Conservation (phyloP, 768 basidiomycete species). For the Hericium coralloides region DNA sequence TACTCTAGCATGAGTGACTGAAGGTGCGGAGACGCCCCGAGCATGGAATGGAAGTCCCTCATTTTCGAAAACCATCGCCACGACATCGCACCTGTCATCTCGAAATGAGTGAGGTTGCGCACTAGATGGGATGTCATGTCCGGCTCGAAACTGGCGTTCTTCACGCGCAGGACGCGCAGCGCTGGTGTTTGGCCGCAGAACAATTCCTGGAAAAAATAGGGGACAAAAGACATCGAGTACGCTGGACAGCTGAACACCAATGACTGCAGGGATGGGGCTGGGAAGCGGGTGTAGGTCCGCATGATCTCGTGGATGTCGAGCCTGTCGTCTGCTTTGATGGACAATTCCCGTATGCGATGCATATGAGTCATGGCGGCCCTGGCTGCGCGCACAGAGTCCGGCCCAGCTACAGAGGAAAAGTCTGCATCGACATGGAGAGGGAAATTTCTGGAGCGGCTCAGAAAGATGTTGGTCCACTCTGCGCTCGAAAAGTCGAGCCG, state of each 20-base stretch:
- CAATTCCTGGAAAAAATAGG: not conserved
- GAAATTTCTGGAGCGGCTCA: not conserved
- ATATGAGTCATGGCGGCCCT: not conserved
- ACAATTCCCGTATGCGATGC: not conserved
- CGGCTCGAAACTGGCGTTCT: not conserved
- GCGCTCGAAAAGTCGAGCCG: not conserved
- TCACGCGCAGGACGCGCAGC: not conserved
- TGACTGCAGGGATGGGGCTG: not conserved
- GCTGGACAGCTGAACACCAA: not conserved
- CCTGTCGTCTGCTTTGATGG: not conserved
- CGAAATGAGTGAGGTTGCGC: not conserved
- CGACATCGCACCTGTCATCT: not conserved
- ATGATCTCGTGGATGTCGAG: not conserved
- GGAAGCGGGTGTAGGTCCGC: not conserved
- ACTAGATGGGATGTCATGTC: not conserved
- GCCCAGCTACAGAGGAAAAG: not conserved
- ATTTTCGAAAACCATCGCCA: not conserved
- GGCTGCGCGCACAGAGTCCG: not conserved
- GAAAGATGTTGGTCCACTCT: not conserved
- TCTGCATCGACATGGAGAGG: not conserved
- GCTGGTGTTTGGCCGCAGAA: not conserved
- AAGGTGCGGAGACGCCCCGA: not conserved
- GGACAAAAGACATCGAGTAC: not conserved
- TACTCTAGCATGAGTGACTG: not conserved
- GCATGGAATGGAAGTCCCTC: not conserved